Base-by-base conservation (phyloP, 164 flowering plant genomes). In the Liquidambar formosana region DNA sequence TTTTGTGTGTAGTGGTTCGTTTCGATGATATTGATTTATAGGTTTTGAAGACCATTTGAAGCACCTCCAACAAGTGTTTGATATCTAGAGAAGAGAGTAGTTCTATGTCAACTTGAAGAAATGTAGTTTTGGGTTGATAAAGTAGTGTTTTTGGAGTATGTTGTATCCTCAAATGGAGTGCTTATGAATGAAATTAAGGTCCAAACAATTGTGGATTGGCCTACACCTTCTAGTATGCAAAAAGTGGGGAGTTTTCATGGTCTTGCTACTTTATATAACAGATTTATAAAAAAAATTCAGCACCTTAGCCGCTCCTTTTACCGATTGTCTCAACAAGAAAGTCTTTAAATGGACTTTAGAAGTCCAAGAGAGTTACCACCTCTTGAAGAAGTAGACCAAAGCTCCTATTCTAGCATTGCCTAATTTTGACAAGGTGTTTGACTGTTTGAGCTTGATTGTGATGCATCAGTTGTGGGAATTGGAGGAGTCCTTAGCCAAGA, bases 181-280 rank as follows among this genome's bases (percentile, higher is more conserved):
- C 5, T 1, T 0, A 28, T 62, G 4, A 72, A 73, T 41, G 28
- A 10, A 1, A 5, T 4, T 1, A 65, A 63, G 51, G 51, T 69
- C 0, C 1, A 69, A 44, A 58, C 76, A 0, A 65, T 73, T 12
- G 1, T 12, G 19, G 22, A n/a, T 12, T 69, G 57, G 71, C 67
- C 46, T 12, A 5, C 12, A 0, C 76, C 69, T 1, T 38, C 1
- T 5, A 61, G 4, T 10, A 2, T 70, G 10, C n/a, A 18, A 6
- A 71, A 75, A 0, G 57, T 59, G 0, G 0, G 0, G 75, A 66
- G 70, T 22, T 79, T 76, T 10, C 77, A 75, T 21, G 73, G 75
- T 0, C 13, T 79, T 0, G 68, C 73, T 0, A 33, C 66, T 0
- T 79, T 79, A 16, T 76, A 72, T 47, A 1, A 48, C 0, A 10